A percentile compares a stretch with the other conserved stretches of the same genome.
These are phyloP conservation scores for Durusdinium trenchii DNA, from an alignment of 73 alveolate genomes.

Conservation along the genomic window DNA sequence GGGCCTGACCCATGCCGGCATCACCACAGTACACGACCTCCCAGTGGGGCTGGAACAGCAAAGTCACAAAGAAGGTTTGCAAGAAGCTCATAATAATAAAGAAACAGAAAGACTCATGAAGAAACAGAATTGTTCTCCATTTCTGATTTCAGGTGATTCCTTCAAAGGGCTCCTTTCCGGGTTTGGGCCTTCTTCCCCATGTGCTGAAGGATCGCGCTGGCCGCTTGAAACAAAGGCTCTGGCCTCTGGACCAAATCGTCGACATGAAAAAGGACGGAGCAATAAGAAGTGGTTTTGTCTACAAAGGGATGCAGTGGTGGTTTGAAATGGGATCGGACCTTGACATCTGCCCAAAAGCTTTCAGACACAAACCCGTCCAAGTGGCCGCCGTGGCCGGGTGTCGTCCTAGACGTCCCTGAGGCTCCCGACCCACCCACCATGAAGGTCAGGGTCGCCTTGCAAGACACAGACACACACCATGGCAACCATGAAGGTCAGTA, in stretches of 20 bases:
- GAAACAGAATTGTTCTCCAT: background rate
- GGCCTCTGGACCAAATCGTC: constrained; percentile 14
- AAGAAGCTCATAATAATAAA: background rate
- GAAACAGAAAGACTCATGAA: background rate
- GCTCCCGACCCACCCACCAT: constrained; percentile 17
- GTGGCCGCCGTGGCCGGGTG: background rate
- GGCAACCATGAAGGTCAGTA: too few relatives aligned
- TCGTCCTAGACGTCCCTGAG: background rate
- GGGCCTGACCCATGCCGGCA: constrained; percentile 94
- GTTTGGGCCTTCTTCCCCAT: constrained; percentile 70
- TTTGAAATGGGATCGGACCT: background rate
- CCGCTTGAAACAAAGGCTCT: constrained; percentile 23
- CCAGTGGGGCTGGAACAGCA: background rate
- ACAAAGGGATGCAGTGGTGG: background rate
- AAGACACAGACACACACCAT: too few relatives aligned
- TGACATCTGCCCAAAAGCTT: background rate
- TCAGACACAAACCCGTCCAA: background rate
- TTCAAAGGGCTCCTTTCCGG: background rate
- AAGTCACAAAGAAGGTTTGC: background rate
- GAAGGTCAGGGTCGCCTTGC: constrained; percentile 47
- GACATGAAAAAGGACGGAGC: background rate
- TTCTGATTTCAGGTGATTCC: background rate
- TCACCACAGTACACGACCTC: constrained; percentile 83
- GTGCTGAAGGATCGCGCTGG: constrained; percentile 57
- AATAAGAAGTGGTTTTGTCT: background rate